These are phyloP conservation scores for Parasitella parasitica DNA, from an alignment of 371 early-diverging fungal genomes.

Conservation along the genomic window DNA sequence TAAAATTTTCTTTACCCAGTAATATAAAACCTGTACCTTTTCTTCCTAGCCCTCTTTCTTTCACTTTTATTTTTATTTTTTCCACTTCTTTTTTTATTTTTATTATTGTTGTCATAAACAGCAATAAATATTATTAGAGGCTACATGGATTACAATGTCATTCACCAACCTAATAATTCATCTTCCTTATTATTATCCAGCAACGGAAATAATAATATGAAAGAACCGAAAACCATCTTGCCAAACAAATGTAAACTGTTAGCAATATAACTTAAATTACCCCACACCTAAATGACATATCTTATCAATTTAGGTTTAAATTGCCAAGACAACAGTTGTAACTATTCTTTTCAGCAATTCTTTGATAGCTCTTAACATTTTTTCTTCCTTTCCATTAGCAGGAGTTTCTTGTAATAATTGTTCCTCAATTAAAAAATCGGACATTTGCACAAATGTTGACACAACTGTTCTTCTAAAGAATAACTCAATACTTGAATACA, in stretches of 20 bases:
- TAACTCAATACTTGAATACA: background rate
- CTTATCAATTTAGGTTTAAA: background rate
- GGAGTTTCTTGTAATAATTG: conserved; percentile 4
- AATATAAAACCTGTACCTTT: background rate
- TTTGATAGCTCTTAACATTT: too few relatives aligned
- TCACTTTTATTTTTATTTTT: background rate
- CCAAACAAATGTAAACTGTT: conserved; percentile 1
- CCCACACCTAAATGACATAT: background rate
- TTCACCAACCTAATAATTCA: background rate
- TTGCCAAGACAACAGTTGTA: background rate
- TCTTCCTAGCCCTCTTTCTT: background rate
- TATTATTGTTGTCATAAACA: background rate
- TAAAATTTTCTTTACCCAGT: background rate
- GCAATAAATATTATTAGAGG: background rate
- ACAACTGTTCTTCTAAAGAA: background rate
- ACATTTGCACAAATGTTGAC: background rate
- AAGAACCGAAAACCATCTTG: background rate
- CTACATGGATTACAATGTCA: background rate
- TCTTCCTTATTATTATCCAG: background rate
- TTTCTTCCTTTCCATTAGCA: background rate
- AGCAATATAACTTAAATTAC: background rate
- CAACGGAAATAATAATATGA: conserved; percentile 1
- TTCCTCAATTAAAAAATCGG: conserved; percentile 3
- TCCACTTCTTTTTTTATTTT: background rate
- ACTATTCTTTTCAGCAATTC: background rate